These are phyloP conservation scores for Jaapia argillacea DNA, from an alignment of 768 basidiomycete species.

Conservation along the genomic window DNA sequence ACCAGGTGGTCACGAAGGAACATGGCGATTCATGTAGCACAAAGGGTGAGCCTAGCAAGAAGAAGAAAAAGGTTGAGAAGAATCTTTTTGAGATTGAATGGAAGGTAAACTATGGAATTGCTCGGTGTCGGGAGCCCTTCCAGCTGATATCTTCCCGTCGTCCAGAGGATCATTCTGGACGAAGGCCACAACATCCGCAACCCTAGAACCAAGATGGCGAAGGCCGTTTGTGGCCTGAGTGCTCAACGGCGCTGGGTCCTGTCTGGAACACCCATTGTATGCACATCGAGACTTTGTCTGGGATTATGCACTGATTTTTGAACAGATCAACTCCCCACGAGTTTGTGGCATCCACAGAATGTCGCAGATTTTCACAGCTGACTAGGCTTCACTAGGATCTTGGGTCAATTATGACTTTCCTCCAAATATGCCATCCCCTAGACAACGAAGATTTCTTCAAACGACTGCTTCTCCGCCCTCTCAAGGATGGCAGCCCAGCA, in stretches of 20 bases:
- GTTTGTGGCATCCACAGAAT: slow-evolving; percentile 20
- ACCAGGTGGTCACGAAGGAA: slow-evolving; percentile 61
- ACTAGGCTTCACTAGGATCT: slow-evolving; percentile 49
- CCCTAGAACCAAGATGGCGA: slow-evolving; percentile 75
- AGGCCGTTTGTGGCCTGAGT: slow-evolving; percentile 48
- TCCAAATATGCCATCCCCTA: slow-evolving; percentile 76
- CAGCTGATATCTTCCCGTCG: neutral
- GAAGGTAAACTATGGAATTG: slow-evolving; percentile 48
- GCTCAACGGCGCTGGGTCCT: slow-evolving; percentile 75
- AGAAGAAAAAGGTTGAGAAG: slow-evolving; percentile 51
- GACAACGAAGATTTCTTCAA: slow-evolving; percentile 81
- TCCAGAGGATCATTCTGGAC: slow-evolving; percentile 70
- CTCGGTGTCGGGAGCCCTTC: neutral
- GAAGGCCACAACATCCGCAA: slow-evolving; percentile 89
- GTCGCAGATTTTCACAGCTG: neutral
- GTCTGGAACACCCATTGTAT: slow-evolving; percentile 83
- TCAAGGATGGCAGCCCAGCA: slow-evolving; percentile 55
- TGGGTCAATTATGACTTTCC: slow-evolving; percentile 77
- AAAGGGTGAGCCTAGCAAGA: slow-evolving; percentile 30
- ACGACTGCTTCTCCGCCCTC: slow-evolving; percentile 64
- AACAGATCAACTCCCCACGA: slow-evolving; percentile 65
- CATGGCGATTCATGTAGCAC: slow-evolving; percentile 24
- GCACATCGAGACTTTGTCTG: slow-evolving; percentile 15
- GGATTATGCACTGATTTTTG: neutral
- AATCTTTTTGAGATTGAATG: slow-evolving; percentile 64